These are phyloP conservation scores for Monosporascus sp. DNA, from an alignment of 2,329 filamentous ascomycete genomes.

Conservation along the genomic window DNA sequence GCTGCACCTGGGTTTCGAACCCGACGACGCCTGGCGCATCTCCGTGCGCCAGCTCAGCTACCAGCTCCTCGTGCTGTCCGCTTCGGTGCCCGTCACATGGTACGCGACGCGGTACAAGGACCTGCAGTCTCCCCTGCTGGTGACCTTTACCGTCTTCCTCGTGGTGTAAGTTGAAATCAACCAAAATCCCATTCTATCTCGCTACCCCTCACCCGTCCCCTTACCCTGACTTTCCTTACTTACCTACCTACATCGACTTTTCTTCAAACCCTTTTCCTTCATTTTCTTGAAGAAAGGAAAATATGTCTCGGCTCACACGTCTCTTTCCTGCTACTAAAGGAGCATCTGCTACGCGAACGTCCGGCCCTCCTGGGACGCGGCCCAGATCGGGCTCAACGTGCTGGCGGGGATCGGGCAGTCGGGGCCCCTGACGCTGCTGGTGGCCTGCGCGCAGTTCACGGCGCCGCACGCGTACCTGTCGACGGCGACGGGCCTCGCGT, in stretches of 20 bases:
- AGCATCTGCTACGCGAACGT: slow-evolving; percentile 41
- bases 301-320: no score
- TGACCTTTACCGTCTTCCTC: slow-evolving; percentile 42
- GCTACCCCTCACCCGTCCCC: not conserved
- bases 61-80: slow-evolving; percentile 33
- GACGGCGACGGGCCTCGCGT: slow-evolving; percentile 47
- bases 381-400: slow-evolving; percentile 43
- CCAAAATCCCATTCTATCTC: not conserved
- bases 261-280: no score
- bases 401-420: slow-evolving; percentile 43
- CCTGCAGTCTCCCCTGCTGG: slow-evolving; percentile 39
- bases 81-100: slow-evolving; percentile 36
- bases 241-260: no score
- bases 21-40: slow-evolving; percentile 37
- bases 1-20: slow-evolving; percentile 43
- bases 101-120: slow-evolving; percentile 46
- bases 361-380: slow-evolving; percentile 35
- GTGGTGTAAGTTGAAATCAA: slow-evolving; percentile 31
- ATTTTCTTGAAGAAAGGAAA: no score
- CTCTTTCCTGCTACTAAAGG: slow-evolving; percentile 15
- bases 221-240: not conserved
- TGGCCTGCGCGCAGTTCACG: slow-evolving; percentile 47
- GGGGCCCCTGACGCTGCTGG: slow-evolving; percentile 44
- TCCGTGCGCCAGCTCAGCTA: slow-evolving; percentile 43
- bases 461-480: slow-evolving; percentile 47